Percentiles rank a stretch among this genome's conserved stretches.
phyloP scores from a whole-genome alignment of 768 basidiomycete species.

The Lyophyllum semitale region DNA sequence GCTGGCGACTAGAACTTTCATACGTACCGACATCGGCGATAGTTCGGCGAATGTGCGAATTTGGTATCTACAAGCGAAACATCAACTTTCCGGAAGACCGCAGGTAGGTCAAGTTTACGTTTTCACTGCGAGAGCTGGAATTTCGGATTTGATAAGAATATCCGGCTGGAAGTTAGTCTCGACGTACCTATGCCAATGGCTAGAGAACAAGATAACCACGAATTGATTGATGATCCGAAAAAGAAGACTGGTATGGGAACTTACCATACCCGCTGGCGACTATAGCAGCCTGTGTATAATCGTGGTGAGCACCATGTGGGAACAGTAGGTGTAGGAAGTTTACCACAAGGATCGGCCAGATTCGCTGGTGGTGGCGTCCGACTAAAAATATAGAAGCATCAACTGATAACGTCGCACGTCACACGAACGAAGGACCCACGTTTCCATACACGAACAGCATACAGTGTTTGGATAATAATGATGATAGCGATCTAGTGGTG shows the following conservation, averaged over 20 bases:
- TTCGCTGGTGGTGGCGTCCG: constrained; percentile 17
- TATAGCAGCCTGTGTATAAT: constrained; percentile 7
- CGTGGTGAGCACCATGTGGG: background rate
- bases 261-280: constrained; percentile 23
- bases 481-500: constrained; percentile 24
- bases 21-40: constrained; percentile 16
- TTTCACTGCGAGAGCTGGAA: constrained; percentile 19
- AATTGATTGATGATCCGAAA: background rate
- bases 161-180: background rate
- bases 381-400: constrained; percentile 9
- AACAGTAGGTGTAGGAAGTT: background rate
- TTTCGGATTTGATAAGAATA: background rate
- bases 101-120: constrained; percentile 14
- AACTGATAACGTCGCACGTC: background rate
- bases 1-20: too few species aligned
- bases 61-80: constrained; percentile 7
- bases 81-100: background rate
- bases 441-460: constrained; percentile 30
- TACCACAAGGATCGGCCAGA: constrained; percentile 22
- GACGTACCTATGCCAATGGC: constrained; percentile 21
- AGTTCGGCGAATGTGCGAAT: constrained; percentile 15
- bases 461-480: constrained; percentile 29
- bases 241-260: background rate
- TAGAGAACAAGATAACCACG: background rate
- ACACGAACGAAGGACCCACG: constrained; percentile 16